These are phyloP conservation scores for Teunomyces atbi DNA, from an alignment of 805 yeast species.

Conservation along the genomic window DNA sequence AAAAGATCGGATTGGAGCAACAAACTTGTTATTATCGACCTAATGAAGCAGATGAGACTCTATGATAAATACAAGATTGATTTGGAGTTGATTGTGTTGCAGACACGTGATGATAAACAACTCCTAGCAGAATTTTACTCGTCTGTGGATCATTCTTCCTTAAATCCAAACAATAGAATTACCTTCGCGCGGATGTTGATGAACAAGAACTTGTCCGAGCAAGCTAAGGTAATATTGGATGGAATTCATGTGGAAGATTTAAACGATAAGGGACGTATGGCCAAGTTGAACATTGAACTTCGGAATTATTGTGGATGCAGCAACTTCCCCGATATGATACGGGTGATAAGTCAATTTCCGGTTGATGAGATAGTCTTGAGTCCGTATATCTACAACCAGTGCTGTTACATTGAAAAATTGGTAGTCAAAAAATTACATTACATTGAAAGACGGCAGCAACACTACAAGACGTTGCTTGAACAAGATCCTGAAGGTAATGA, in stretches of 20 bases:
- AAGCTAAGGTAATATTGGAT: slow-evolving; percentile 22
- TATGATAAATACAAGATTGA: slow-evolving; percentile 10
- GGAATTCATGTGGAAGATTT: slow-evolving; percentile 23
- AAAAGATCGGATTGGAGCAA: slow-evolving; percentile 22
- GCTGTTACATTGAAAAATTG: slow-evolving; percentile 28
- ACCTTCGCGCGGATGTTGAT: slow-evolving; percentile 28
- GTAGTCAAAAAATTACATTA: slow-evolving; percentile 15
- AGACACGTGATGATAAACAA: slow-evolving; percentile 16
- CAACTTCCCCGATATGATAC: slow-evolving; percentile 18
- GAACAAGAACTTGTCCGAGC: slow-evolving; percentile 24
- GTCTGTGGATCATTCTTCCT: slow-evolving; percentile 5
- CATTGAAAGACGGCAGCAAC: slow-evolving; percentile 5
- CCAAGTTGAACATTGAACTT: slow-evolving; percentile 23
- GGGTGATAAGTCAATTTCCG: slow-evolving; percentile 28
- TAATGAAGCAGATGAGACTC: slow-evolving; percentile 16
- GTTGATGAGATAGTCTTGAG: slow-evolving; percentile 27
- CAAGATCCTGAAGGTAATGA: slow-evolving; percentile 3
- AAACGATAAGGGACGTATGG: slow-evolving; percentile 25
- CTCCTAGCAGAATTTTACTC: slow-evolving; percentile 15
- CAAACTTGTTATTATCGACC: slow-evolving; percentile 22
- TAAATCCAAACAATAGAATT: slow-evolving; percentile 24
- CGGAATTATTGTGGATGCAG: slow-evolving; percentile 19
- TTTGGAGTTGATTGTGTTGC: slow-evolving; percentile 19
- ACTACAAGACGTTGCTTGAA: background rate
- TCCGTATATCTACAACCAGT: slow-evolving; percentile 35